Evolutionary conservation across 306 rosid genomes (phyloP).

Genomic region (Senna tora): DNA sequence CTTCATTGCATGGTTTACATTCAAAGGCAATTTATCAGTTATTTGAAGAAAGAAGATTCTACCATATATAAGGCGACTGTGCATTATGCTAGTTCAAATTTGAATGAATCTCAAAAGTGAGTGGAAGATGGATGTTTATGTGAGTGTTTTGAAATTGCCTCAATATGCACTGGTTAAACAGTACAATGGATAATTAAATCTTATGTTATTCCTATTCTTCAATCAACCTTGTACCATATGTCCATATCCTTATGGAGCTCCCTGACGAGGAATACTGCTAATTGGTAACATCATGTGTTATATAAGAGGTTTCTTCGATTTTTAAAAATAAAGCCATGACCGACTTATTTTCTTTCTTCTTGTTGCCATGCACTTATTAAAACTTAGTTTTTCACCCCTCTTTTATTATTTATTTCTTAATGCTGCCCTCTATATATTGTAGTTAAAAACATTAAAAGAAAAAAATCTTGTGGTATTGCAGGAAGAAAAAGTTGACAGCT

Average conservation of each 20-base stretch:
- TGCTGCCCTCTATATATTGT: background rate
- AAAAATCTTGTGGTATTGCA: slow-evolving; percentile 42
- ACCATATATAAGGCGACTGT: background rate
- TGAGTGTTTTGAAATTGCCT: slow-evolving; percentile 3
- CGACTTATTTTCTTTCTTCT: slow-evolving; percentile 20
- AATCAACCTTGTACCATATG: slow-evolving; percentile 8
- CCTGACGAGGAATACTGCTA: slow-evolving; percentile 22
- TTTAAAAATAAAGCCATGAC: background rate
- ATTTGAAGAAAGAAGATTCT: background rate
- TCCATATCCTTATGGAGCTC: slow-evolving; percentile 6
- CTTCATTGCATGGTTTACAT: slow-evolving; percentile 12
- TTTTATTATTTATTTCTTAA: background rate
- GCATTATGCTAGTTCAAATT: background rate
- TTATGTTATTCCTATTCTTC: background rate
- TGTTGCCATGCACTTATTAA: background rate
- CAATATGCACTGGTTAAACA: slow-evolving; percentile 14
- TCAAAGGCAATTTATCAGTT: background rate
- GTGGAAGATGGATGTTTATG: background rate
- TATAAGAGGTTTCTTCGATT: background rate
- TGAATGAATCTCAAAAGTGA: background rate
- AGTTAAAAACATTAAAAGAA: slow-evolving; percentile 15
- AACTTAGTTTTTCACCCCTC: slow-evolving; percentile 15
- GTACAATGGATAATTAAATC: background rate
- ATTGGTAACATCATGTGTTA: background rate
- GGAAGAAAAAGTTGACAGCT: slow-evolving; percentile 89